These are phyloP conservation scores for Candida hungchunana DNA, from an alignment of 805 yeast genomes.

Conservation along the genomic window DNA sequence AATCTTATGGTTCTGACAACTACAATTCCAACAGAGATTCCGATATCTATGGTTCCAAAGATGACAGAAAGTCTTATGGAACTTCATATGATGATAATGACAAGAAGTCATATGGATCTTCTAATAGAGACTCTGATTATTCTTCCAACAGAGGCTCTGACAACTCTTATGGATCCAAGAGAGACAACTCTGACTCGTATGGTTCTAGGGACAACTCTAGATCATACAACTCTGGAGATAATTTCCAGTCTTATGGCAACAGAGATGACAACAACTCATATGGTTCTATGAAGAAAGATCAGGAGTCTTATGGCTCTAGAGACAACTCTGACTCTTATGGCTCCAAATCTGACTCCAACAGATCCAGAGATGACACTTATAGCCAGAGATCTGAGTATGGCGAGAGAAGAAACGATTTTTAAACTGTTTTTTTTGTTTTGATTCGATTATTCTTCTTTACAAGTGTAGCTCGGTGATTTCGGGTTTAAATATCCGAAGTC, in stretches of 20 bases:
- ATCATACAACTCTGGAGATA: conserved; percentile 3
- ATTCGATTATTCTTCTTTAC: no score
- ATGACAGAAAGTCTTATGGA: conserved; percentile 1
- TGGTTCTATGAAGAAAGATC: conserved; percentile 2
- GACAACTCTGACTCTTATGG: not conserved
- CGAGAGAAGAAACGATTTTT: no score
- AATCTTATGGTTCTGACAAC: conserved; percentile 2
- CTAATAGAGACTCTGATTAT: conserved; percentile 3
- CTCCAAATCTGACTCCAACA: not conserved
- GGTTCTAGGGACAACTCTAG: conserved; percentile 1
- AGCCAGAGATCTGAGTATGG: no score
- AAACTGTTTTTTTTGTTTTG: no score
- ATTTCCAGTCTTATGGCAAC: no score
- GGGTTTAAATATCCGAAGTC: no score
- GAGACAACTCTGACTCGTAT: conserved; percentile 2
- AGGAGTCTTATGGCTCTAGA: not conserved
- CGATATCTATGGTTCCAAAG: conserved; percentile 4
- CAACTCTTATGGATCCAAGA: conserved; percentile 5
- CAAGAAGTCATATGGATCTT: conserved; percentile 1
- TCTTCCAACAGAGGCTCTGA: not conserved
- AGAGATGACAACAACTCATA: conserved; percentile 3
- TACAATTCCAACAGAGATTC: not conserved
- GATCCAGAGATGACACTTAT: no score
- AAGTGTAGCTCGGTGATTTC: no score
- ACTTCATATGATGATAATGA: conserved; percentile 2